phyloP scores from a whole-genome alignment of 805 yeast species.

The Suhomyces prunicola region DNA sequence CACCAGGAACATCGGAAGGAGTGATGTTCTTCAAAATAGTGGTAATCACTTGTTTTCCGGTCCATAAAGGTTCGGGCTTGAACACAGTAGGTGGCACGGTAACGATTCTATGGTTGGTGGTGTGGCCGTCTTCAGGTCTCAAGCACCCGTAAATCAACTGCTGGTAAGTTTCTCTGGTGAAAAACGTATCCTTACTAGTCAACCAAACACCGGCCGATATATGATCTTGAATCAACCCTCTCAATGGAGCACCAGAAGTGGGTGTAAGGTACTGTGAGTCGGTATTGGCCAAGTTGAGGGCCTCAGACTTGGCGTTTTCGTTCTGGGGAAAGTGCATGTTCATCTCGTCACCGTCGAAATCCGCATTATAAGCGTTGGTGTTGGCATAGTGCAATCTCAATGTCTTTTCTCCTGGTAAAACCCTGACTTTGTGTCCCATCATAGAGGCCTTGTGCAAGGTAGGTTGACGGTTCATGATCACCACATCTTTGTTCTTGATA shows the following conservation, averaged over 20 bases:
- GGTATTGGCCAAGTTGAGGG: slow-evolving; percentile 90
- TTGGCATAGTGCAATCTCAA: slow-evolving; percentile 96
- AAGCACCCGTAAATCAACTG: slow-evolving; percentile 91
- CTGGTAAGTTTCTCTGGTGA: slow-evolving; percentile 88
- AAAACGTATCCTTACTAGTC: slow-evolving; percentile 87
- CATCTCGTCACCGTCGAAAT: slow-evolving; percentile 99
- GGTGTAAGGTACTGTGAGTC: slow-evolving; percentile 98
- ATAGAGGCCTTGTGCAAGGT: slow-evolving; percentile 98
- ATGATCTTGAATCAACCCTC: slow-evolving; percentile 99
- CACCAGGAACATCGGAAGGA: slow-evolving; percentile 86
- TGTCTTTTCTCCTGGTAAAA: slow-evolving; percentile 95
- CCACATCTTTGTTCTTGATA: slow-evolving; percentile 91
- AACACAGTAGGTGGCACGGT: slow-evolving; percentile 87
- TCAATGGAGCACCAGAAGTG: slow-evolving; percentile 95
- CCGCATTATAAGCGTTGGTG: slow-evolving; percentile 98
- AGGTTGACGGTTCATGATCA: slow-evolving; percentile 98
- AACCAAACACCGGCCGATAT: slow-evolving; percentile 99
- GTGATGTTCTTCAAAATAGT: slow-evolving; percentile 87
- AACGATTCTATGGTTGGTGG: slow-evolving; percentile 61
- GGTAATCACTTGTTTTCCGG: slow-evolving; percentile 95
- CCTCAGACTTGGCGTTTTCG: slow-evolving; percentile 96
- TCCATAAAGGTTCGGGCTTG: slow-evolving; percentile 92
- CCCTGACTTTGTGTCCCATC: slow-evolving; percentile 99
- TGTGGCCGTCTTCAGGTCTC: slow-evolving; percentile 96
- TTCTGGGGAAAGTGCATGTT: slow-evolving; percentile 99